Evolutionary conservation across 1,284 basidiomycete genomes (phyloP), one percentile per base, ranked within the genome.

Genomic region (Ceratobasidium sp.): DNA sequence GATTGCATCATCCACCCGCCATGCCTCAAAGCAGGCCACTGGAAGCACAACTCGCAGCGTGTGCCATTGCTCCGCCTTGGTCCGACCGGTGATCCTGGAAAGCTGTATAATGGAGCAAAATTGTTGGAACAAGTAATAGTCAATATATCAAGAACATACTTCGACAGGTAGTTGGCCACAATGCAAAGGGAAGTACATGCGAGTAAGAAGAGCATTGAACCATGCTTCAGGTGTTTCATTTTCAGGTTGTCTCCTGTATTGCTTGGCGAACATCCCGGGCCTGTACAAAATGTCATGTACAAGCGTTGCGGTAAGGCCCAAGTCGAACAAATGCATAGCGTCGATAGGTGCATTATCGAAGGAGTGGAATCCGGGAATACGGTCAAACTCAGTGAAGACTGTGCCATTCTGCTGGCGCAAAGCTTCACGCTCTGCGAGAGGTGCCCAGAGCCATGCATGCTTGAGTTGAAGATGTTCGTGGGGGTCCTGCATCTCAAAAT

Each of bases 21-120:
- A 68, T 1, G 66, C 66, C 44, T 68, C 66, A 46, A 68, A 54
- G 16, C 52, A 20, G 23, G 48, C 66, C 2, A 14, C 66, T 10
- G 20, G 23, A 7, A 68, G 48, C 12, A 68, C 2, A 30, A 10
- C 16, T 18, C 48, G 27, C 4, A 68, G 20, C 16, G n/a, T 44
- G 8, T 57, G 41, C 55, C 55, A 64, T 27, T 64, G 60, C n/a
- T 74, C 71, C 14, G 71, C 71, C 30, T 74, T 74, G 8, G 54
- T 41, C 3, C 59, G 60, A 35, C 41, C 30, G 6, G 46, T 35
- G 46, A 74, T 48, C 16, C 52, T 64, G 14, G 59, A 7, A 6
- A 41, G 10, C 38, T 30, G 27, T 30, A 30, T 41, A 41, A 10
- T 41, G 38, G 5, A 41, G 33, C 10, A 10, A 10, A 41, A 10